These are phyloP conservation scores for Gracilaria gracilis DNA, from an alignment of 23 red algal genomes.

Conservation along the genomic window DNA sequence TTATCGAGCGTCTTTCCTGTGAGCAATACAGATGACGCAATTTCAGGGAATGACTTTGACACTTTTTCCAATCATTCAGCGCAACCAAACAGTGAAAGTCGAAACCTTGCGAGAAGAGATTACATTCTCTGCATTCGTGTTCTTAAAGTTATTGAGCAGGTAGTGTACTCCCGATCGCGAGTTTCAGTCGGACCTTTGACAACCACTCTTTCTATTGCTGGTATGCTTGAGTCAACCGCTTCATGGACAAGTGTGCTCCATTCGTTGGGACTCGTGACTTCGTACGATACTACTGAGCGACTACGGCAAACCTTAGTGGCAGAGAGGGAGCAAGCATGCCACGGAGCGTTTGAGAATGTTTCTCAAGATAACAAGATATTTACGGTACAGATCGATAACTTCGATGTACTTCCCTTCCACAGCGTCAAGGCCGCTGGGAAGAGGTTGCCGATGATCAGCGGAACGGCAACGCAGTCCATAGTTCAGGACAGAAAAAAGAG, in stretches of 20 bases:
- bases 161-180: constrained; percentile 7
- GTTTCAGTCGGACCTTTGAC: neutral
- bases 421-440: constrained; percentile 19
- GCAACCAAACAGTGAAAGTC: neutral
- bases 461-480: constrained; percentile 3
- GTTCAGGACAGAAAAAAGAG: neutral
- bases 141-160: constrained; percentile 12
- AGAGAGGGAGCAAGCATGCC: neutral
- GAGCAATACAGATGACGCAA: neutral
- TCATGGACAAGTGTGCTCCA: constrained; percentile 40
- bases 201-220: constrained; percentile 16
- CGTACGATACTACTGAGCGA: neutral
- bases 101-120: neutral
- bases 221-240: neutral
- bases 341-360: neutral
- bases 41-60: neutral
- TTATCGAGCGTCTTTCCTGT: constrained; percentile 5
- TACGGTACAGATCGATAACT: constrained; percentile 26
- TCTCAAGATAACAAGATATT: neutral
- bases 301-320: neutral
- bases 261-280: neutral
- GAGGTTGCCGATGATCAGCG: constrained; percentile 7
- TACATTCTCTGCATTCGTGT: neutral
- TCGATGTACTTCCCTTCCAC: constrained; percentile 35
- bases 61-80: neutral